Evolutionary conservation across 495 filamentous ascomycete genomes (phyloP).

Genomic region (Aspergillus leporis): DNA sequence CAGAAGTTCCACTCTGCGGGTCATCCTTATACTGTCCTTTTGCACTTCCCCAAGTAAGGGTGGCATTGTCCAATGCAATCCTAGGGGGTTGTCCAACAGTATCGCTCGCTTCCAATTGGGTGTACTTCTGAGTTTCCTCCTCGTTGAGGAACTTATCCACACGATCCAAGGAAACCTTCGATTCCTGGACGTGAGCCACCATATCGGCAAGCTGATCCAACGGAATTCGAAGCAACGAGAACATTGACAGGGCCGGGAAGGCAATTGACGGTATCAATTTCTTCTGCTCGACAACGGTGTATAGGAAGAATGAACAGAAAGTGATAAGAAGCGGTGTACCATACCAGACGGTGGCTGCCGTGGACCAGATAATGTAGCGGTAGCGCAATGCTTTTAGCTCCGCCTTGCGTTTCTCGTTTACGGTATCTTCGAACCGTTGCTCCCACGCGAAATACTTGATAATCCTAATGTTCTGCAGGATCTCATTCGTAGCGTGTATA

Average conservation of each 20-base stretch:
- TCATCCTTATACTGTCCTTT: slow-evolving; percentile 35
- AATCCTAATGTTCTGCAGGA: slow-evolving; percentile 95
- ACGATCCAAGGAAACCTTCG: slow-evolving; percentile 94
- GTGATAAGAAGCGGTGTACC: slow-evolving; percentile 95
- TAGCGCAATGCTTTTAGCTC: slow-evolving; percentile 78
- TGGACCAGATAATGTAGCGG: slow-evolving; percentile 88
- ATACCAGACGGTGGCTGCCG: slow-evolving; percentile 92
- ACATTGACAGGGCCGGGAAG: slow-evolving; percentile 95
- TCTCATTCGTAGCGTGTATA: slow-evolving; percentile 95
- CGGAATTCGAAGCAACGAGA: slow-evolving; percentile 90
- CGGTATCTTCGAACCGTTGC: slow-evolving; percentile 79
- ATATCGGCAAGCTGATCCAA: slow-evolving; percentile 97
- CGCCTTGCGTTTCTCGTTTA: slow-evolving; percentile 79
- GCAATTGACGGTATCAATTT: slow-evolving; percentile 88
- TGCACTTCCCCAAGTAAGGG: slow-evolving; percentile 80
- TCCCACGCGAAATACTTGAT: slow-evolving; percentile 99
- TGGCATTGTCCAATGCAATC: slow-evolving; percentile 83
- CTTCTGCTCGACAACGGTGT: slow-evolving; percentile 89
- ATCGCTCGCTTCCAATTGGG: slow-evolving; percentile 70
- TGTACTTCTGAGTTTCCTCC: slow-evolving; percentile 94
- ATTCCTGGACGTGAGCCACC: slow-evolving; percentile 97
- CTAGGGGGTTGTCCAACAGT: slow-evolving; percentile 59
- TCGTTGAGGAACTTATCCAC: slow-evolving; percentile 94
- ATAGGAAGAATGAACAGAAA: slow-evolving; percentile 91
- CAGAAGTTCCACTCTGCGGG: slow-evolving; percentile 22